Percentiles rank a stretch among this genome's conserved stretches.
Evolutionary conservation across 2,329 filamentous ascomycete species (phyloP).

Genomic region (Bisporella sp.): DNA sequence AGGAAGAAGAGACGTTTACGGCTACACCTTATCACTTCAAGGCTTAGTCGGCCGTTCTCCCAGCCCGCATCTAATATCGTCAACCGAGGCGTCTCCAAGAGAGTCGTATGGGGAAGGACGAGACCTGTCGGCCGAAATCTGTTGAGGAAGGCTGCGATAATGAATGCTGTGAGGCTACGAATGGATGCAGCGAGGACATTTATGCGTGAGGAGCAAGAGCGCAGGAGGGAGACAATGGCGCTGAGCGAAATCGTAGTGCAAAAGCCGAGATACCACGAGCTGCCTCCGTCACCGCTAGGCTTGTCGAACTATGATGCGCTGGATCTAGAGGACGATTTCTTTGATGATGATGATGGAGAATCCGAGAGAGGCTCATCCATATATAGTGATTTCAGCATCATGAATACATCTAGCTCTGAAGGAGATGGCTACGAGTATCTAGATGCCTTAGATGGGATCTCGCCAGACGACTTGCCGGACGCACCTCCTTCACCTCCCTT

Average conservation of each 20-base stretch:
- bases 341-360: constrained; percentile 12
- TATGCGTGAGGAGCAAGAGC: constrained; percentile 19
- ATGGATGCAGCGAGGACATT: constrained; percentile 29
- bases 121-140: constrained; percentile 39
- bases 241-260: constrained; percentile 20
- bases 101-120: constrained; percentile 36
- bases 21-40: constrained; percentile 58
- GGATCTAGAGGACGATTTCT: constrained; percentile 25
- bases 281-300: constrained; percentile 27
- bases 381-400: constrained; percentile 28
- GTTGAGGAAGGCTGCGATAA: constrained; percentile 58
- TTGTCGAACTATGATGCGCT: constrained; percentile 28
- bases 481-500: constrained; percentile 18
- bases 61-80: constrained; percentile 63
- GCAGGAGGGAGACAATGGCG: constrained; percentile 13
- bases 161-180: constrained; percentile 51
- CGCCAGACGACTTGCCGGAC: constrained; percentile 20
- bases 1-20: constrained; percentile 62
- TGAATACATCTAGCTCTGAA: constrained; percentile 19
- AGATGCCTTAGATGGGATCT: constrained; percentile 27
- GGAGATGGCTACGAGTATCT: constrained; percentile 26
- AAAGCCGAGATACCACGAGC: constrained; percentile 20
- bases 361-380: constrained; percentile 12
- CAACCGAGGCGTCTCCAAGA: constrained; percentile 43
- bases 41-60: constrained; percentile 63